Base-by-base conservation (phyloP, 768 basidiomycete genomes). In the Lentinula aciculospora region DNA sequence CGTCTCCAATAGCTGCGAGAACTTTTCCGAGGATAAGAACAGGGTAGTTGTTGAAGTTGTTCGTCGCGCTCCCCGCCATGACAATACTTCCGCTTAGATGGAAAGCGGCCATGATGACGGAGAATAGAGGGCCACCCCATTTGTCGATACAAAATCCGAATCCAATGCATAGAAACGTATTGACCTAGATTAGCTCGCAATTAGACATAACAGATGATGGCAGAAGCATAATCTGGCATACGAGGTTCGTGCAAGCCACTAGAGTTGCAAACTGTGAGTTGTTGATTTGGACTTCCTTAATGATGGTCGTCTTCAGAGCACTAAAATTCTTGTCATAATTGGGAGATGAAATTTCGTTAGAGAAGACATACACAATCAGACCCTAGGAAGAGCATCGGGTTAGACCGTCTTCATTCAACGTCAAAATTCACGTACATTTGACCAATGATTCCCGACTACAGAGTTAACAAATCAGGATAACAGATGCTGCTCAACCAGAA, bases 191-290 rank as follows among this genome's bases (percentile, higher is more conserved):
- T 8, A 5, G 15, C 32, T 8, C 32, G 32, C 32, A 34, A 13
- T 34, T 34, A 34, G 8, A 34, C 13, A 34, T 9, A 13, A 34
- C 8, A 13, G 1, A 34, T 13, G 32, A 34, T 34, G 32, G 13
- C 32, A 34, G 15, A 50, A 25, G 29, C 28, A 17, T 9, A 37
- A 19, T 13, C 19, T 9, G 10, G 59, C 66, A 57, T 54, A 73
- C 72, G 9, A 74, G 66, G 58, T 73, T 74, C 1, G 73, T 72
- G 17, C 73, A 67, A 15, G 72, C 69, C 23, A 75, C 74, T 59
- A 76, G 61, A 19, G 74, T 76, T 9, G 75, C 74, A 58, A 76
- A 76, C 57, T 76, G 66, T 3, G 75, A 74, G 61, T 76, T 76
- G 63, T 76, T 76, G 64, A 76, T 75, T 29, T 74, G 60, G 1